Evolutionary conservation across 139 green algal species (phyloP).

Genomic region (Chlorella sp.): DNA sequence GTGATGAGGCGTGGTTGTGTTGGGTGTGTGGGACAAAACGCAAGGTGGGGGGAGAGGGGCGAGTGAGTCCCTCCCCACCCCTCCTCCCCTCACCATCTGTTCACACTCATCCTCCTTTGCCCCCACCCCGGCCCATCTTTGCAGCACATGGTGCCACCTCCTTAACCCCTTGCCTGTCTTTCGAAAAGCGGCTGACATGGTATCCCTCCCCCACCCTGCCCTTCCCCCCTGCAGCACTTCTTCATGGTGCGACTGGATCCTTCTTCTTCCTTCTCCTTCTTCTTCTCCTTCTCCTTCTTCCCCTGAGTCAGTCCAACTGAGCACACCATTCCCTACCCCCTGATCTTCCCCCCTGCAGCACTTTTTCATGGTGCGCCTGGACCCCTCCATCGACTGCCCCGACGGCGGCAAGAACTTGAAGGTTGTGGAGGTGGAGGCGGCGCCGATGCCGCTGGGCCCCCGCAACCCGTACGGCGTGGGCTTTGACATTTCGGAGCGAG

Average conservation of each 20-base stretch:
- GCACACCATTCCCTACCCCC: not conserved
- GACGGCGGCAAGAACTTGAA: constrained; percentile 70
- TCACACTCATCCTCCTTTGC: not conserved
- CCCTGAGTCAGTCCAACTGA: too few species aligned
- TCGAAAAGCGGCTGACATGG: too few species aligned
- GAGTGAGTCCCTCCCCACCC: not conserved
- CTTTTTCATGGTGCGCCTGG: constrained; percentile 85
- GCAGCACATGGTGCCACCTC: too few species aligned
- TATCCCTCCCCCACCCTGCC: too few species aligned
- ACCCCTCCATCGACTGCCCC: constrained; percentile 79
- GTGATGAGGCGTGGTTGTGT: not conserved
- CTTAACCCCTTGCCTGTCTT: too few species aligned
- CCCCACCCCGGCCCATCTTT: not conserved
- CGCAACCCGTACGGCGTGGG: constrained; percentile 81
- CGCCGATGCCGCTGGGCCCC: constrained; percentile 65
- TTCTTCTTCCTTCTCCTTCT: too few species aligned
- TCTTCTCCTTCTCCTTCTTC: too few species aligned
- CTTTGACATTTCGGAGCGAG: constrained; percentile 73
- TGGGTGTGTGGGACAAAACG: not conserved
- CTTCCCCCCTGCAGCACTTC: constrained; percentile 73
- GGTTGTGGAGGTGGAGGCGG: constrained; percentile 68
- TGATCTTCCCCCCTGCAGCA: constrained; percentile 59
- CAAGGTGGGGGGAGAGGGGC: too few species aligned
- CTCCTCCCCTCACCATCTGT: too few species aligned
- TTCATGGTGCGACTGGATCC: constrained; percentile 85